phyloP scores from a whole-genome alignment of 345 rosid species.

The Populus tremula region DNA sequence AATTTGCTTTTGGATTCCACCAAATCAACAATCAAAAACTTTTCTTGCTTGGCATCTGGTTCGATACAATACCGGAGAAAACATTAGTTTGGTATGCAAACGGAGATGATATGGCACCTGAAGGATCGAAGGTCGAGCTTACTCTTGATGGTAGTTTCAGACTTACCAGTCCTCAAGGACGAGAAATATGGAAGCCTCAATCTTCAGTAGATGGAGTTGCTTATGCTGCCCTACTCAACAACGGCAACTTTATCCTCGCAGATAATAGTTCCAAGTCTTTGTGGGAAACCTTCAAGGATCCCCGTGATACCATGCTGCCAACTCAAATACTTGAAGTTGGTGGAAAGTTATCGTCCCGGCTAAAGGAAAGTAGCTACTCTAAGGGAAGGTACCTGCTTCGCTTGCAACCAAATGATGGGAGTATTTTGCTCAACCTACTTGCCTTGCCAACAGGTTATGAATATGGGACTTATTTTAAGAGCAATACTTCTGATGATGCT shows the following conservation, averaged over 20 bases:
- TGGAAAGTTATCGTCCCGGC: slow-evolving; percentile 14
- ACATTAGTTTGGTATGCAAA: slow-evolving; percentile 22
- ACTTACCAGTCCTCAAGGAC: slow-evolving; percentile 4
- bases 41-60: slow-evolving; percentile 20
- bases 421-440: slow-evolving; percentile 17
- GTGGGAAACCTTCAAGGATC: slow-evolving; percentile 26
- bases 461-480: neutral
- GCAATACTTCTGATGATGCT: neutral
- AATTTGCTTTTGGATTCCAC: neutral
- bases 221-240: slow-evolving; percentile 11
- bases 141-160: neutral
- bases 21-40: neutral
- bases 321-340: slow-evolving; percentile 7
- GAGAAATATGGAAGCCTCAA: slow-evolving; percentile 11
- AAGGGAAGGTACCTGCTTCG: slow-evolving; percentile 33
- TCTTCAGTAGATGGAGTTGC: neutral
- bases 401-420: slow-evolving; percentile 13
- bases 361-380: slow-evolving; percentile 10
- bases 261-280: neutral
- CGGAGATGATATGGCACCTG: slow-evolving; percentile 15
- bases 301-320: slow-evolving; percentile 21
- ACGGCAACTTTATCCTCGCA: slow-evolving; percentile 16
- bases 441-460: slow-evolving; percentile 11
- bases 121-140: slow-evolving; percentile 11
- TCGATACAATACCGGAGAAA: slow-evolving; percentile 16